Base-by-base conservation (phyloP, 305 asterid genomes). In the Lippia alba region DNA sequence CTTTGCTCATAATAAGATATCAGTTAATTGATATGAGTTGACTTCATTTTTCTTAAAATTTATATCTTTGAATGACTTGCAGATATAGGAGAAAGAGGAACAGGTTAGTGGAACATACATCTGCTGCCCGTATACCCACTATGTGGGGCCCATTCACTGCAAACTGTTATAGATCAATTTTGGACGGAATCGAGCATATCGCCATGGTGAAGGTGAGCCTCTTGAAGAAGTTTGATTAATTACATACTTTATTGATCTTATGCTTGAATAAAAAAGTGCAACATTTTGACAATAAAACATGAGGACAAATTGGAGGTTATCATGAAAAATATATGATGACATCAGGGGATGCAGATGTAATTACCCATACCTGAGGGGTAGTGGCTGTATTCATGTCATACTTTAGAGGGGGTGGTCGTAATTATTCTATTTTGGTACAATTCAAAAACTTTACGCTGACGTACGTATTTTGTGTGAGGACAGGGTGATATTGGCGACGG, bases 121-220 rank as follows among this genome's bases (percentile, higher is more conserved):
- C 99, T 57, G 89, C 90, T 51, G 99, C 99, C 79, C 82, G 71
- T 71, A 83, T 91, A 84, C 99, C 99, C 10, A 94, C 99, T 64
- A 80, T 75, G 79, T 94, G 99, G 99, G 99, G 99, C n/a, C 96
- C 97, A 16, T 91, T 91, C 83, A 85, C 84, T 39, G 97, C 97
- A 18, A 81, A 94, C 72, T 94, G 99, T 73, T 94, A 88, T 66
- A 79, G 79, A 78, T 94, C 97, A 12, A 74, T 90, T 73, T 71
- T 94, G 81, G 97, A 94, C 76, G 97, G 97, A 64, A 87, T 90
- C 16, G 99, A 94, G 80, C 99, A 94, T 72, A 90, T 94, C 58
- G 99, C 96, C 14, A 90, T 94, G 99, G 97, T 91, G 64, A 94
- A 94, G 96, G 99, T 89, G 72, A 75, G 87, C 51, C 24, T 36